Base-by-base conservation (phyloP, 2,329 filamentous ascomycete species). In the Sclerotinia sclerotiorum region DNA sequence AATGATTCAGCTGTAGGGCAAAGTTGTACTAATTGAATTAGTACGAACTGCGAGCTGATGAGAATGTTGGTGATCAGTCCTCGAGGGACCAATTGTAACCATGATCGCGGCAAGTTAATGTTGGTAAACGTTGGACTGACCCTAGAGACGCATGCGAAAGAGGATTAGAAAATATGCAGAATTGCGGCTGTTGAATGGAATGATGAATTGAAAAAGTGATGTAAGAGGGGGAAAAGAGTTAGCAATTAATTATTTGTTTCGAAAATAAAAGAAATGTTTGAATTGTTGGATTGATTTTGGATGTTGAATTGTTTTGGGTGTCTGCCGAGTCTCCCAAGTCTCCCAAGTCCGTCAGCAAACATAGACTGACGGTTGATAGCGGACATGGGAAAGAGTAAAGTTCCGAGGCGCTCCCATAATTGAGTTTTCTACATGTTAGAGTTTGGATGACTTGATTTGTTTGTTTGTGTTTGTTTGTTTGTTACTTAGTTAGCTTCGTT, bases 91-190 rank as follows among this genome's bases (percentile, higher is more conserved):
- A 67, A 67, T 63, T 65, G 67, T 68, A 55, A 70, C 70, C 29
- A 65, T n/a, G 49, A 54, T 42, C 51, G 68, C 69, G 70, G 70
- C 71, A 73, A 63, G 58, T 72, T 60, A 68, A 69, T 61, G 56
- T 71, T 71, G 65, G 64, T 64, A 57, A 69, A 55, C 32, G 66
- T 68, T 68, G 55, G 65, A 67, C 65, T 39, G 46, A 62, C 55
- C 65, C 65, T 52, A 67, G 29, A 35, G 55, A 51, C 11, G 65
- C 65, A 62, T 13, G 56, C 44, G 15, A 44, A 61, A 27, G 19
- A 52, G 65, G 46, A 61, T 49, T 49, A n/a, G 42, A 66, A 67
- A 42, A 24, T 52, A 61, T 61, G 54, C 21, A 61, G 39, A 19
- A 39, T 67, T 67, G 65, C 55, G 44, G 65, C 65, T 61, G 44